Conservation (phyloP, 2,329 filamentous ascomycete genomes). For the Ascochyta fabae region DNA sequence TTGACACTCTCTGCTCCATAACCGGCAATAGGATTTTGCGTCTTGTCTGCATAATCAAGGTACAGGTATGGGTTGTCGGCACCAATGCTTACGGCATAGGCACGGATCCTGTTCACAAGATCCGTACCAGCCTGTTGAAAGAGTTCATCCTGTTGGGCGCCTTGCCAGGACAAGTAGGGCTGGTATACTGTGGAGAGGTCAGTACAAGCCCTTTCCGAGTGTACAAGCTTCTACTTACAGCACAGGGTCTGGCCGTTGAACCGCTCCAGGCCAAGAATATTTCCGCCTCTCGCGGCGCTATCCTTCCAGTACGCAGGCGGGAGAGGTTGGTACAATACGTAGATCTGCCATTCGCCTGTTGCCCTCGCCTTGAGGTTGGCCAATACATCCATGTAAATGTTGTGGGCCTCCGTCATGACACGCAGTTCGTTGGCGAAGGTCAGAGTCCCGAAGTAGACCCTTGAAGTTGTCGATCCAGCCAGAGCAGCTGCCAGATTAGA, state of each 20-base stretch:
- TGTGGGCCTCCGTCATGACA: slow-evolving; percentile 48
- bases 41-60: slow-evolving; percentile 41
- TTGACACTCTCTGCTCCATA: slow-evolving; percentile 29
- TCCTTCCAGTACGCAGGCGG: slow-evolving; percentile 47
- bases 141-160: slow-evolving; percentile 25
- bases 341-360: slow-evolving; percentile 42
- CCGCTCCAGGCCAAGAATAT: slow-evolving; percentile 49
- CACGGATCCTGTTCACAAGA: slow-evolving; percentile 21
- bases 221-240: slow-evolving; percentile 15
- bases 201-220: background rate
- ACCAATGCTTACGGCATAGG: slow-evolving; percentile 28
- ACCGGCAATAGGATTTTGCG: slow-evolving; percentile 29
- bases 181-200: slow-evolving; percentile 21
- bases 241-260: slow-evolving; percentile 22
- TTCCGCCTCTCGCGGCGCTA: slow-evolving; percentile 48
- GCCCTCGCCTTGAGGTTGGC: slow-evolving; percentile 37
- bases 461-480: slow-evolving; percentile 20
- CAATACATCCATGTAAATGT: slow-evolving; percentile 51
- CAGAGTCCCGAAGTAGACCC: slow-evolving; percentile 33
- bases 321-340: slow-evolving; percentile 49
- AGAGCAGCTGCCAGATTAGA: slow-evolving; percentile 31
- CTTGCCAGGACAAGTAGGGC: slow-evolving; percentile 31
- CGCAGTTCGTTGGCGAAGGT: slow-evolving; percentile 44
- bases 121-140: slow-evolving; percentile 28
- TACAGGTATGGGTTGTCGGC: slow-evolving; percentile 38